A percentile compares a stretch with the other conserved stretches of the same genome.
These are phyloP conservation scores for Musa troglodytarum DNA, from an alignment of 176 grass and related monocot genomes.

Conservation along the genomic window DNA sequence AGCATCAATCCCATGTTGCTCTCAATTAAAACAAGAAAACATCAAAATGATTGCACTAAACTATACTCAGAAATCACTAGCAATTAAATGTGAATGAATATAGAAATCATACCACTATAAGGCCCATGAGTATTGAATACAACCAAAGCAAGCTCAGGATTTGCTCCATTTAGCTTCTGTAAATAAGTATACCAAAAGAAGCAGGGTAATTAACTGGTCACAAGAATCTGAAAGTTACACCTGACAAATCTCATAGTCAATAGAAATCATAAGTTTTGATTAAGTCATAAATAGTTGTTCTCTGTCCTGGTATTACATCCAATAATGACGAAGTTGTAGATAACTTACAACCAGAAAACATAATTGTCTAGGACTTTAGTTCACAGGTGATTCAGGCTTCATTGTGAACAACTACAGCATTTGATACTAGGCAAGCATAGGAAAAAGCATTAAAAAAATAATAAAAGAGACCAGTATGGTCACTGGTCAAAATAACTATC, in stretches of 20 bases:
- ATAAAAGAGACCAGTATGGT: too few relatives aligned
- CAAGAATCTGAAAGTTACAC: not conserved
- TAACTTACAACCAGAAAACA: too few relatives aligned
- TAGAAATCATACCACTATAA: slow-evolving; percentile 43
- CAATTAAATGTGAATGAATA: not conserved
- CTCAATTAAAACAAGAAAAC: not conserved
- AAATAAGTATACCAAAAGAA: not conserved
- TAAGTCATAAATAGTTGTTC: not conserved
- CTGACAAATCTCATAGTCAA: too few relatives aligned
- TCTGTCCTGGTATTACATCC: not conserved
- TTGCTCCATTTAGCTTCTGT: slow-evolving; percentile 48
- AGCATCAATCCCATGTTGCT: not conserved
- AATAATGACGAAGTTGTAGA: too few relatives aligned
- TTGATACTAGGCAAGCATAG: too few relatives aligned
- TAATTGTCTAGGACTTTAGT: too few relatives aligned
- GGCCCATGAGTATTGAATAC: slow-evolving; percentile 74
- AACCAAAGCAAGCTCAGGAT: slow-evolving; percentile 68
- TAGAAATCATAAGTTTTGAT: too few relatives aligned
- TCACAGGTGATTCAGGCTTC: too few relatives aligned
- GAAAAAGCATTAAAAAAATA: too few relatives aligned
- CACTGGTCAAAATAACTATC: too few relatives aligned
- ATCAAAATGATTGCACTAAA: slow-evolving; percentile 2
- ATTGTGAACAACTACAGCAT: too few relatives aligned
- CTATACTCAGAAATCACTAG: not conserved
- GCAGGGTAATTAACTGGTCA: not conserved